Conservation (phyloP, 805 yeast genomes). For the Barnettozyma sucrosica region DNA sequence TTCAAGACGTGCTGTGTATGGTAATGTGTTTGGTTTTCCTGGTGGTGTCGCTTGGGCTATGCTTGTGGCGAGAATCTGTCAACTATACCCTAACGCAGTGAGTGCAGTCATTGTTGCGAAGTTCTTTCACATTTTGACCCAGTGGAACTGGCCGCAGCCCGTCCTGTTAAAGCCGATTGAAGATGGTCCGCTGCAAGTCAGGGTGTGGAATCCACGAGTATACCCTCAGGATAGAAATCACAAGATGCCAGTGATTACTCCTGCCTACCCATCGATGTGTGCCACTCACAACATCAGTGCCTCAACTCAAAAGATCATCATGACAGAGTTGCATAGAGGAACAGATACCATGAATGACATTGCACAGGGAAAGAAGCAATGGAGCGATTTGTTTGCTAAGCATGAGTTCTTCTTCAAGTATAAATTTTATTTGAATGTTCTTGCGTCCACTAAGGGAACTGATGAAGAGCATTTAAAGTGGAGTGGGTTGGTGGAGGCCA, state of each 20-base stretch:
- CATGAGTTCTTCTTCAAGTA: conserved; percentile 81
- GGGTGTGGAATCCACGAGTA: conserved; percentile 93
- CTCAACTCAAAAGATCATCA: conserved; percentile 78
- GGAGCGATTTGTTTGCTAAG: conserved; percentile 72
- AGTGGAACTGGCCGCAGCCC: conserved; percentile 99
- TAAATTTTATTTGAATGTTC: conserved; percentile 79
- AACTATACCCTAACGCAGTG: conserved; percentile 92
- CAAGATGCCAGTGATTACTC: conserved; percentile 96
- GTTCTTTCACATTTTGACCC: conserved; percentile 76
- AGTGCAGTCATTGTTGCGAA: conserved; percentile 87
- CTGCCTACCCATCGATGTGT: conserved; percentile 98
- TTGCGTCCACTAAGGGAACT: conserved; percentile 66
- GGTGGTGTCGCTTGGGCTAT: conserved; percentile 99
- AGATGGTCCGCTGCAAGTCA: conserved; percentile 93
- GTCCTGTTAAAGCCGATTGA: conserved; percentile 88
- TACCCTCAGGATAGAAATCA: conserved; percentile 88
- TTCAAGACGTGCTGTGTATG: conserved; percentile 88
- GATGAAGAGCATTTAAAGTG: conserved; percentile 84
- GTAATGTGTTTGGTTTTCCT: conserved; percentile 93
- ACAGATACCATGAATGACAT: conserved; percentile 65
- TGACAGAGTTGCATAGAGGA: conserved; percentile 78
- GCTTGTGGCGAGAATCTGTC: conserved; percentile 97
- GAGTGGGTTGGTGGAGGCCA: conserved; percentile 92
- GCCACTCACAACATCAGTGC: conserved; percentile 93
- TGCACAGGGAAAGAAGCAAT: conserved; percentile 50